Evolutionary conservation across 805 yeast species (phyloP), one percentile per base, ranked within the genome.

Genomic region (Limtongia smithiae): DNA sequence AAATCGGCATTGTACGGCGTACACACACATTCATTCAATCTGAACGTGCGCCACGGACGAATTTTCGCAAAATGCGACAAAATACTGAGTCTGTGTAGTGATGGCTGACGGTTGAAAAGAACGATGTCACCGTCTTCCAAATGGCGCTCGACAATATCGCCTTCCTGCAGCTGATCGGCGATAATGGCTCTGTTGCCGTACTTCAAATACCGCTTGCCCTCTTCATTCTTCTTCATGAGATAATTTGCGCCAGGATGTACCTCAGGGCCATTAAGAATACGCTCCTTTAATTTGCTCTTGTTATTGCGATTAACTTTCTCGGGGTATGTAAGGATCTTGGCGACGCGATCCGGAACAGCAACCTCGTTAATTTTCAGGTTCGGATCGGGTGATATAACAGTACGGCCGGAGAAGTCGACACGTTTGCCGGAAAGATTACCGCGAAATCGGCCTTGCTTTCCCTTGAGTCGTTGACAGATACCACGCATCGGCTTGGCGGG

Each of bases 1-100:
- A 93, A 93, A 78, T 93, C 99, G 34, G 99, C 99, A 68, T 94
- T 94, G 71, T 93, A 93, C 1, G 98, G 98, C 0, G 98, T 93
- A 72, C 98, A 93, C 8, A 93, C 99, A 83, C 98, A 93, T 69
- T 93, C 97, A 66, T 93, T 93, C 60, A 93, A 76, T 60, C 99
- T 76, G 72, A 93, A 87, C 1, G 99, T 93, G 71, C 98, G 78
- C 97, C 97, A 93, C 0, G 98, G 98, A 64, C 95, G 79, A 61
- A 93, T 83, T 65, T 88, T 90, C 40, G 96, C 99, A 68, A 83
- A 90, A 73, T 93, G 99, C 1, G 97, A 84, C 59, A 93, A 73
- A 69, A 93, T 93, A 2, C 97, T 89, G 42, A 93, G 73, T 67
- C 98, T 78, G 69, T 93, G 99, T 65, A 93, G 75, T 0, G 98